Conservation (phyloP, 2,329 filamentous ascomycete species). For the Tolypocladium inflatum region DNA sequence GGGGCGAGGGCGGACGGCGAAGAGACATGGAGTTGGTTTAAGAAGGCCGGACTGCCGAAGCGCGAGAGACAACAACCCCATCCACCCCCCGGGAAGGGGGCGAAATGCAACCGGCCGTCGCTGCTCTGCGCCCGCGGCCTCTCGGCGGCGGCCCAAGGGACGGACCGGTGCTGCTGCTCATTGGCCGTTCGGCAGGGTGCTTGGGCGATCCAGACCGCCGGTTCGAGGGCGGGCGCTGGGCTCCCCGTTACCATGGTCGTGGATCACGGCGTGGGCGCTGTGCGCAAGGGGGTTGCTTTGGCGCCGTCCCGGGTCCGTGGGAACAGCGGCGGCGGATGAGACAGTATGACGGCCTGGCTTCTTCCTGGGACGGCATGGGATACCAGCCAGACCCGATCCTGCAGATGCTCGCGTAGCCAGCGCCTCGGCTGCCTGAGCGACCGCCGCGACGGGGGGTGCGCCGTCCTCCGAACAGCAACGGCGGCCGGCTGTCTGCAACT, state of each 20-base stretch:
- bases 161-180: constrained; percentile 1
- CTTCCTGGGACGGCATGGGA: background rate
- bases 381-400: background rate
- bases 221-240: background rate
- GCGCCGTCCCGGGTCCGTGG: background rate
- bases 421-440: background rate
- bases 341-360: background rate
- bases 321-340: background rate
- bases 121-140: background rate
- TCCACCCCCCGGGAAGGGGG: background rate
- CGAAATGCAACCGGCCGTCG: constrained; percentile 3
- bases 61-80: constrained; percentile 4
- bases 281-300: background rate
- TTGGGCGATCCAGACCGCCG: constrained; percentile 7
- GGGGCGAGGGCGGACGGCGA: constrained; percentile 7
- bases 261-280: background rate
- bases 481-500: background rate
- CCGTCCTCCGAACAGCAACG: background rate
- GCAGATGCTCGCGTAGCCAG: constrained; percentile 4
- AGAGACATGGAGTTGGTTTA: constrained; percentile 20
- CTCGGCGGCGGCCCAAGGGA: constrained; percentile 1
- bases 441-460: background rate
- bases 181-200: constrained; percentile 5
- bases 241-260: background rate
- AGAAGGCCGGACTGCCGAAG: constrained; percentile 12